Conservation (phyloP, 2,329 filamentous ascomycete genomes). For the Talaromyces verruculosus region DNA sequence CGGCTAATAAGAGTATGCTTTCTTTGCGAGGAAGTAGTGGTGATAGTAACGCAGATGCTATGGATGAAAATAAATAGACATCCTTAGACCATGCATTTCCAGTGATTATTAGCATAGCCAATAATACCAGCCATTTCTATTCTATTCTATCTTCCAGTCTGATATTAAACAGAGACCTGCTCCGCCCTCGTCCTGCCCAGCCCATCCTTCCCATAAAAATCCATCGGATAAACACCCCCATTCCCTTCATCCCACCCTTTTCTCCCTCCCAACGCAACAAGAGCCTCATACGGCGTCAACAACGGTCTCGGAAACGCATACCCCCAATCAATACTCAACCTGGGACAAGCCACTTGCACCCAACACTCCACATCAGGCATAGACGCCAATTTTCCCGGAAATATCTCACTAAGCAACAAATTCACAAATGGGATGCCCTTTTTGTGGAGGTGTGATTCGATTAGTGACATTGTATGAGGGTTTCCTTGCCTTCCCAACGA, state of each 20-base stretch:
- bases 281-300: slow-evolving; percentile 90
- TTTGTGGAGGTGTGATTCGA: slow-evolving; percentile 72
- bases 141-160: background rate
- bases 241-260: slow-evolving; percentile 68
- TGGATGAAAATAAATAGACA: slow-evolving; percentile 37
- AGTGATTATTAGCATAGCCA: background rate
- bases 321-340: slow-evolving; percentile 97
- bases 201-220: slow-evolving; percentile 93
- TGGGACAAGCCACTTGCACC: slow-evolving; percentile 97
- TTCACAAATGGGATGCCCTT: slow-evolving; percentile 79
- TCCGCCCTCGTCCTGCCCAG: slow-evolving; percentile 70
- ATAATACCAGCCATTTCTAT: background rate
- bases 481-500: slow-evolving; percentile 93
- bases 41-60: slow-evolving; percentile 39
- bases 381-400: slow-evolving; percentile 89
- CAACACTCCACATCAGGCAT: slow-evolving; percentile 95
- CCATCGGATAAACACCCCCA: slow-evolving; percentile 84
- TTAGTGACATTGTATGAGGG: slow-evolving; percentile 82
- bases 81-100: background rate
- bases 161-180: slow-evolving; percentile 4
- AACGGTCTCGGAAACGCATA: slow-evolving; percentile 90
- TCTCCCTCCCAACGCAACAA: slow-evolving; percentile 78
- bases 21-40: slow-evolving; percentile 40
- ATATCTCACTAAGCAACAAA: slow-evolving; percentile 88
- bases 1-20: slow-evolving; percentile 39